phyloP scores from a whole-genome alignment of 179 eudicot genomes.

The Spergularia azorica region DNA sequence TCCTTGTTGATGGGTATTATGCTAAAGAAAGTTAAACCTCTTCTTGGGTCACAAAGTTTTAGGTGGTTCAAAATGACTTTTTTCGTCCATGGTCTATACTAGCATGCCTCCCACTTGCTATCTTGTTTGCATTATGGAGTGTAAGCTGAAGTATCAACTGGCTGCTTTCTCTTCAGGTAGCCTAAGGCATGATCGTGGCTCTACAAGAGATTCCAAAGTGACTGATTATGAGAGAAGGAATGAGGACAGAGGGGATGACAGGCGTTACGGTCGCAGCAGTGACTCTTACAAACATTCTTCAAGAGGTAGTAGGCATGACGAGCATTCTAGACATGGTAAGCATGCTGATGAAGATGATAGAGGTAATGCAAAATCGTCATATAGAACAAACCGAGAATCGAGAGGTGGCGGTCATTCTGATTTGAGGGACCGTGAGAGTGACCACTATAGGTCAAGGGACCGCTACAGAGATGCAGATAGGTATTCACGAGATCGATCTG shows the following conservation, averaged over 20 bases:
- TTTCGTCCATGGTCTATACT: neutral
- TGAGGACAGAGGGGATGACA: slow-evolving; percentile 49
- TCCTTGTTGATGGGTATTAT: neutral
- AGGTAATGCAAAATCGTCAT: slow-evolving; percentile 46
- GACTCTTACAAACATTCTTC: slow-evolving; percentile 54
- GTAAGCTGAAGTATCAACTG: slow-evolving; percentile 6
- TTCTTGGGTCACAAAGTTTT: neutral
- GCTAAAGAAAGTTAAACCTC: neutral
- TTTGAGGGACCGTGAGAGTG: slow-evolving; percentile 47
- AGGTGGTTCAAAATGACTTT: neutral
- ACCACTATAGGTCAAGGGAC: slow-evolving; percentile 57
- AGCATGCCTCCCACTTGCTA: slow-evolving; percentile 1
- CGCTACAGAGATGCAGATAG: slow-evolving; percentile 47
- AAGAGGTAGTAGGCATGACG: slow-evolving; percentile 58
- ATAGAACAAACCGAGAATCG: slow-evolving; percentile 49
- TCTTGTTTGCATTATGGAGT: slow-evolving; percentile 15
- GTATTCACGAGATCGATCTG: slow-evolving; percentile 58
- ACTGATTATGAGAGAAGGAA: slow-evolving; percentile 43
- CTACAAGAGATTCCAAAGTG: slow-evolving; percentile 45
- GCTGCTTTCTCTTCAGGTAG: slow-evolving; percentile 43
- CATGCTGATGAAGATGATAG: slow-evolving; percentile 57
- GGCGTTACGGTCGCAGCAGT: slow-evolving; percentile 43
- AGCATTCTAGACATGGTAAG: slow-evolving; percentile 48
- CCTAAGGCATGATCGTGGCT: slow-evolving; percentile 41
- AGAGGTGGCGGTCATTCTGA: slow-evolving; percentile 38